Evolutionary conservation across 768 basidiomycete genomes (phyloP).

Genomic region (Kwoniella pini): DNA sequence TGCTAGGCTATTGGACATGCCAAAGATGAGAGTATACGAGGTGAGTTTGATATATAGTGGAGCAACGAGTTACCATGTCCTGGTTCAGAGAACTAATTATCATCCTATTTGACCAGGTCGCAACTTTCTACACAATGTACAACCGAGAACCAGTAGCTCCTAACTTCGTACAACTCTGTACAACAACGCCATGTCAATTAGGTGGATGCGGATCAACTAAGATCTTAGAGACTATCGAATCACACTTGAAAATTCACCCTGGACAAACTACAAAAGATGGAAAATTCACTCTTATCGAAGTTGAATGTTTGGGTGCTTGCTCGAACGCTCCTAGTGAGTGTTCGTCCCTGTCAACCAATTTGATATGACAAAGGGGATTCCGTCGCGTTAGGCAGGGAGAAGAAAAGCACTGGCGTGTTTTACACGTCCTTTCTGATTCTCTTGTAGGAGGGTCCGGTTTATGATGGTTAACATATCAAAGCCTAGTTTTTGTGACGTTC

Average conservation of each 20-base stretch:
- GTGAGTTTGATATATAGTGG: no score
- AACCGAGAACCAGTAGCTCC: conserved; percentile 94
- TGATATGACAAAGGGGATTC: no score
- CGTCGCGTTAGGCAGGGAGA: no score
- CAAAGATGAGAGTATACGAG: conserved; percentile 98
- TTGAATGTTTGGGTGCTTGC: conserved; percentile 98
- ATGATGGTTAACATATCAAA: no score
- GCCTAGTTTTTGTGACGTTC: no score
- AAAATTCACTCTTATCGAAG: conserved; percentile 96
- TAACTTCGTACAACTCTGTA: conserved; percentile 96
- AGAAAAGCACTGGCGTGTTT: no score
- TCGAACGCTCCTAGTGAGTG: conserved; percentile 67
- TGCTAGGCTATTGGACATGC: conserved; percentile 87
- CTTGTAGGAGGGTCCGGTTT: no score
- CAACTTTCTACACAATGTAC: conserved; percentile 99
- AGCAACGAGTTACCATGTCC: no score
- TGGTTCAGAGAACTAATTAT: no score
- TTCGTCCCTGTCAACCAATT: no score
- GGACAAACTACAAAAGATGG: conserved; percentile 94
- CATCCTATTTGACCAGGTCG: no score
- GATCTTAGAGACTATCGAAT: conserved; percentile 79
- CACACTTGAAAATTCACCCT: conserved; percentile 78
- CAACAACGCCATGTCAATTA: conserved; percentile 97
- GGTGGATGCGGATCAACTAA: conserved; percentile 74
- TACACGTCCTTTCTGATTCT: no score